These are phyloP conservation scores for Leersia perrieri DNA, from an alignment of 176 grass and related monocot species.

Conservation along the genomic window DNA sequence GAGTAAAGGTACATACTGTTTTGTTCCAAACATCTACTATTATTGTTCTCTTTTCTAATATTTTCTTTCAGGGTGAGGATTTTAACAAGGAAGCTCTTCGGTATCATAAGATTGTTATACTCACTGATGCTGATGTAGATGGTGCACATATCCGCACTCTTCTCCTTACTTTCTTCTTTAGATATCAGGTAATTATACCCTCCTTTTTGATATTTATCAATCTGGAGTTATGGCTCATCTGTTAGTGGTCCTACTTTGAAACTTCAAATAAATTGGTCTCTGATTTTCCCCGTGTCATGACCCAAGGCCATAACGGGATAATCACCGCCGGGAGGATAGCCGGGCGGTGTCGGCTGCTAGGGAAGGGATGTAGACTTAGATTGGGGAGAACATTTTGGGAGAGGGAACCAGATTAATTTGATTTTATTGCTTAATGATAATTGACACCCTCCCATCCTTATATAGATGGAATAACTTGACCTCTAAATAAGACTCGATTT, in stretches of 20 bases:
- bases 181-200: constrained; percentile 76
- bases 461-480: too few species aligned
- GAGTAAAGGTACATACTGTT: constrained; percentile 69
- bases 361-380: too few species aligned
- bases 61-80: constrained; percentile 88
- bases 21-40: not conserved
- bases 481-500: too few species aligned
- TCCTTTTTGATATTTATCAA: constrained; percentile 11
- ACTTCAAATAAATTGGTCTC: not conserved
- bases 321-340: too few species aligned
- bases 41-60: constrained; percentile 34
- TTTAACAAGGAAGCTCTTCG: constrained; percentile 93
- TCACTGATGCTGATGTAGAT: constrained; percentile 99
- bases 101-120: constrained; percentile 97
- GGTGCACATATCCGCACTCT: constrained; percentile 95
- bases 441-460: too few species aligned
- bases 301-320: too few species aligned
- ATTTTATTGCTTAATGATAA: too few species aligned
- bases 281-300: not conserved
- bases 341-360: too few species aligned
- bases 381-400: too few species aligned
- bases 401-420: too few species aligned
- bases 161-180: constrained; percentile 98
- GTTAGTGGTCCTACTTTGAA: not conserved
- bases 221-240: not conserved